phyloP scores from a whole-genome alignment of 2,329 filamentous ascomycete species.

The Cadophora gregata region DNA sequence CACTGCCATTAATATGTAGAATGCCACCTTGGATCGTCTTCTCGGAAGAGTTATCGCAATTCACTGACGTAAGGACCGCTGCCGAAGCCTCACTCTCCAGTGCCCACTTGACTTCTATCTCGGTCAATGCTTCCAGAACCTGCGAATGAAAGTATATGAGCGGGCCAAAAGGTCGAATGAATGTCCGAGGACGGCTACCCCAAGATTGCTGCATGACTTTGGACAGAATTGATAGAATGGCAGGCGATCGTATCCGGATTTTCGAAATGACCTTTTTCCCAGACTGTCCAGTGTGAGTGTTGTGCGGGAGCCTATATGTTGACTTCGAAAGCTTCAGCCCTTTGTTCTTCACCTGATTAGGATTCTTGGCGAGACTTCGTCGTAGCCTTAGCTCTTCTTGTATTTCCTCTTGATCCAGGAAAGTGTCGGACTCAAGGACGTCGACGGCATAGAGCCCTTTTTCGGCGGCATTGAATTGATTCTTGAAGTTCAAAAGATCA shows the following conservation, averaged over 20 bases:
- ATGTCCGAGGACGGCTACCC: slow-evolving; percentile 28
- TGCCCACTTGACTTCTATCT: slow-evolving; percentile 20
- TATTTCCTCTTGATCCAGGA: slow-evolving; percentile 20
- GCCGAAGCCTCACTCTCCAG: not conserved
- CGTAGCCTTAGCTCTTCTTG: slow-evolving; percentile 1
- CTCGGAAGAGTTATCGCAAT: not conserved
- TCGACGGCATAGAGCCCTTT: slow-evolving; percentile 35
- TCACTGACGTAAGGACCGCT: not conserved
- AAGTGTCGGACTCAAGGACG: slow-evolving; percentile 29
- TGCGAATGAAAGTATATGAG: slow-evolving; percentile 29
- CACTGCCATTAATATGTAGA: not conserved
- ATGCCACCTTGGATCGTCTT: not conserved
- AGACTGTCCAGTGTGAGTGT: not conserved
- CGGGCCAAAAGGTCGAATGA: slow-evolving; percentile 30
- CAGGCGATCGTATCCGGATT: slow-evolving; percentile 35
- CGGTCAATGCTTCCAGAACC: slow-evolving; percentile 22
- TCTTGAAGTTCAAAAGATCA: slow-evolving; percentile 38
- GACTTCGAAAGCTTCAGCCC: not conserved
- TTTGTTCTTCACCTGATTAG: not conserved
- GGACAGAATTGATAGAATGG: slow-evolving; percentile 28
- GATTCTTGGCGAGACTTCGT: not conserved
- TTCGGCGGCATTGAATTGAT: slow-evolving; percentile 28
- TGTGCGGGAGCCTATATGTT: not conserved
- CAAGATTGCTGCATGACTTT: slow-evolving; percentile 23
- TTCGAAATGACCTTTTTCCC: slow-evolving; percentile 29